Base-by-base conservation (phyloP, 2,329 filamentous ascomycete species). In the Hysterium pulicare region DNA sequence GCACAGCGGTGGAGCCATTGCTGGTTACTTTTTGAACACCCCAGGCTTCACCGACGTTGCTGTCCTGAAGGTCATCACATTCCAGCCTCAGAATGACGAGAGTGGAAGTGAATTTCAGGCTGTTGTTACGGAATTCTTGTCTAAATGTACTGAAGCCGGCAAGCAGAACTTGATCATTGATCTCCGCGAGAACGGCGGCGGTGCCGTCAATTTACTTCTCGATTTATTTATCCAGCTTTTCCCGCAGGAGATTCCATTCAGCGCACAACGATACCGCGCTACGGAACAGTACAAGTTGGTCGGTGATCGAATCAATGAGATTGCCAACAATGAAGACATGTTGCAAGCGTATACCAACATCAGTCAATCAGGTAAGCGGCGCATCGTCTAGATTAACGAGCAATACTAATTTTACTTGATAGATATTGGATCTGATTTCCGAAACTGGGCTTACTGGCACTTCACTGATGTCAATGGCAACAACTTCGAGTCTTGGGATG, bases 141-240 rank as follows among this genome's bases (percentile, higher is more conserved):
- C 61, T 0, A 57, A 67, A 17, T 71, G 71, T 22, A 69, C 71
- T 24, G 47, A 56, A 1, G 65, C 67, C 6, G 69, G 71, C 2
- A 81, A 79, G 56, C 73, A 67, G 30, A 81, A 77, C 53, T 66
- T 86, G 2, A 69, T 86, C 28, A 75, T 86, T 44, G 83, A 86
- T 49, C 50, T 86, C 7, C 72, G 75, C 6, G 71, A 68, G 3
- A 86, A 86, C 47, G 67, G 66, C 0, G 82, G 82, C 13, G 82
- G 83, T 9, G 48, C 49, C 9, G 57, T 59, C 1, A 47, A 58
- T 32, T 48, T 66, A 5, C 54, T 61, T 8, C 55, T 66, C 16
- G 66, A 70, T 28, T 34, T 55, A 0, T 81, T 81, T 51, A 67
- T 68, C 35, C 71, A 77, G 48, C 64, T 79, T 30, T 78, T 78